Conservation (phyloP, 2,329 filamentous ascomycete species). For the Plenodomus tracheiphilus region DNA sequence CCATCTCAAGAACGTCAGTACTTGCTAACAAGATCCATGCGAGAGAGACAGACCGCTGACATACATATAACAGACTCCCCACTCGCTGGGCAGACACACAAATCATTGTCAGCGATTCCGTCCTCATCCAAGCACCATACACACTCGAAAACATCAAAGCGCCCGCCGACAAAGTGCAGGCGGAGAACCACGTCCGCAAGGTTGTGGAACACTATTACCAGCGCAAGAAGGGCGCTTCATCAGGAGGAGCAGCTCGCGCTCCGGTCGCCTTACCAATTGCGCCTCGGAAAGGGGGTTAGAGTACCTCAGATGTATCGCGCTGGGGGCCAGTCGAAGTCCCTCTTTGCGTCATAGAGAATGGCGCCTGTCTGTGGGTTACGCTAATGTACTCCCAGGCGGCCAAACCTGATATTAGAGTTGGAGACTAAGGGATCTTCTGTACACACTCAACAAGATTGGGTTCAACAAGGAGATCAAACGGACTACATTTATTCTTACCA, state of each 20-base stretch:
- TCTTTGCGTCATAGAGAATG: neutral
- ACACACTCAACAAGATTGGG: neutral
- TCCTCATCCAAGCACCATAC: slow-evolving; percentile 63
- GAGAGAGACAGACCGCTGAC: slow-evolving; percentile 7
- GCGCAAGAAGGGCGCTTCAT: slow-evolving; percentile 42
- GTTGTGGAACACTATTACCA: slow-evolving; percentile 51
- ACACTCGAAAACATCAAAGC: slow-evolving; percentile 58
- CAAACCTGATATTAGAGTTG: neutral
- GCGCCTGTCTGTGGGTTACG: no score
- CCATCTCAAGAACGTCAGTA: slow-evolving; percentile 59
- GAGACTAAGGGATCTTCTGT: neutral
- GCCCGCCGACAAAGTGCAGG: slow-evolving; percentile 47
- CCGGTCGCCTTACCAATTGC: slow-evolving; percentile 37
- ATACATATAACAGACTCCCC: slow-evolving; percentile 47
- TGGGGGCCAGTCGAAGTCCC: neutral
- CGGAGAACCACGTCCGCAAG: slow-evolving; percentile 49
- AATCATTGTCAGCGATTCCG: slow-evolving; percentile 64
- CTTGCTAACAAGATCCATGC: neutral
- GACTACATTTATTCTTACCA: neutral
- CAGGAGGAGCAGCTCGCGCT: slow-evolving; percentile 22
- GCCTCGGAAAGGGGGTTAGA: slow-evolving; percentile 33
- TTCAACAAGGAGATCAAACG: neutral
- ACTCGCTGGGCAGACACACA: slow-evolving; percentile 62
- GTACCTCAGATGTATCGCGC: neutral
- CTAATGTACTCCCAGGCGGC: no score